Evolutionary conservation across 441 rosid species (phyloP), one percentile per base, ranked within the genome.

Genomic region (Adansonia grandidieri): DNA sequence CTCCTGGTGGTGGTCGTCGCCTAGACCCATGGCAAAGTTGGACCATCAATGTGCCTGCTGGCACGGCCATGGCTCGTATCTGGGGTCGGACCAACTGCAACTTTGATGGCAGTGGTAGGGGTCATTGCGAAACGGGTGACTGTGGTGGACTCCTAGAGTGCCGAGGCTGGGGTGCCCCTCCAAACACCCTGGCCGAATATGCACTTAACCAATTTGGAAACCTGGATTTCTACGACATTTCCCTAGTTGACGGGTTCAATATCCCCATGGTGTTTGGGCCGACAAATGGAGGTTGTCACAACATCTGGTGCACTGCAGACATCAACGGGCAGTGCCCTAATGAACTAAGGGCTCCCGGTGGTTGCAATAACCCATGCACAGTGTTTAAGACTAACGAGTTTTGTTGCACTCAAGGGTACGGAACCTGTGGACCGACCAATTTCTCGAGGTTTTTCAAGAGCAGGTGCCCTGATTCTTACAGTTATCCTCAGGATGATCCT

Each of bases 151-250:
- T 66, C n/a, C 86, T 89, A 19, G 47, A 67, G 15, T 91, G 93
- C 79, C 54, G 10, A 11, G 89, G 80, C 17, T 89, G 77, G 61
- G 91, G 91, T 9, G 10, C 6, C 6, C 76, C 91, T 10, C 90
- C 91, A 0, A 91, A 88, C 78, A 91, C 91, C 2, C 73, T 89
- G n/a, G 89, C 92, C 0, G 93, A 89, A 64, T 91, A 78, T 24
- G 73, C 87, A 0, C 80, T 91, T 0, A 60, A 74, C 77, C 88
- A 84, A 44, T 84, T 10, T 32, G 73, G 74, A 6, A 68, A 82
- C 78, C 8, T 77, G 60, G 93, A 91, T 80, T 87, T 85, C 20
- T 63, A 81, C 37, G 93, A 89, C 68, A 87, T 88, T 0, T 91
- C 92, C 0, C 77, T 86, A 0, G 84, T 91, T 9, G 91, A 91